A percentile compares a stretch with the other conserved stretches of the same genome.
Evolutionary conservation across 768 basidiomycete genomes (phyloP).

Genomic region (Termitomyces sp.): DNA sequence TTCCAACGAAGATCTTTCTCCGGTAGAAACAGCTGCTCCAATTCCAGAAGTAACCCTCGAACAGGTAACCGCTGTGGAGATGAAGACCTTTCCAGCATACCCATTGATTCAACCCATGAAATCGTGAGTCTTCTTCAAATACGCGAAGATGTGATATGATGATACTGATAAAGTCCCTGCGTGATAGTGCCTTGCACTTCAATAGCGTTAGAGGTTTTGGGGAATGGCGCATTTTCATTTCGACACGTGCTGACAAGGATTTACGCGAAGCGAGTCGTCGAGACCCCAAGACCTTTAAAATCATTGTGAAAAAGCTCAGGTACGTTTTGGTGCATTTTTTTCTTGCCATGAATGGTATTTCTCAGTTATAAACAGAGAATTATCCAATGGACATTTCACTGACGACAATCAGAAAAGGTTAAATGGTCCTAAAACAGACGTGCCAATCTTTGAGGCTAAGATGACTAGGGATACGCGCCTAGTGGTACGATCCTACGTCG

Average conservation of each 20-base stretch:
- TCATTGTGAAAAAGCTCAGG: constrained; percentile 68
- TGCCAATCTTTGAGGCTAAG: constrained; percentile 13
- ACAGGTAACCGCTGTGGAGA: background rate
- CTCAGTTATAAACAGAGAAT: constrained; percentile 37
- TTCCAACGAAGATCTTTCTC: background rate
- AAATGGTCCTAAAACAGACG: constrained; percentile 7
- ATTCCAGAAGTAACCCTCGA: background rate
- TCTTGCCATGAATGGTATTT: background rate
- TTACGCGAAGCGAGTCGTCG: constrained; percentile 41
- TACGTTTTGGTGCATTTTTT: constrained; percentile 18
- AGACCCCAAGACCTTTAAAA: constrained; percentile 40
- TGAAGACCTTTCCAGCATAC: constrained; percentile 21
- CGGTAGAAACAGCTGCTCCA: background rate
- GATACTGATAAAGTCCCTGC: background rate
- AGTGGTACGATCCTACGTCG: constrained; percentile 5
- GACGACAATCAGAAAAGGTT: constrained; percentile 11
- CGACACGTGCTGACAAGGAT: constrained; percentile 41
- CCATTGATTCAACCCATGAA: constrained; percentile 53
- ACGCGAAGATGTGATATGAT: background rate
- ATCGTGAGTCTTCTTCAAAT: constrained; percentile 24
- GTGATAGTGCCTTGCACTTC: constrained; percentile 44
- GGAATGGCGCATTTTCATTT: constrained; percentile 56
- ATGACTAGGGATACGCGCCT: constrained; percentile 10
- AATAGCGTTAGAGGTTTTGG: constrained; percentile 57
- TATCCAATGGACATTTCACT: constrained; percentile 35